Base-by-base conservation (phyloP, 2,329 filamentous ascomycete genomes). In the Claviceps sp. region DNA sequence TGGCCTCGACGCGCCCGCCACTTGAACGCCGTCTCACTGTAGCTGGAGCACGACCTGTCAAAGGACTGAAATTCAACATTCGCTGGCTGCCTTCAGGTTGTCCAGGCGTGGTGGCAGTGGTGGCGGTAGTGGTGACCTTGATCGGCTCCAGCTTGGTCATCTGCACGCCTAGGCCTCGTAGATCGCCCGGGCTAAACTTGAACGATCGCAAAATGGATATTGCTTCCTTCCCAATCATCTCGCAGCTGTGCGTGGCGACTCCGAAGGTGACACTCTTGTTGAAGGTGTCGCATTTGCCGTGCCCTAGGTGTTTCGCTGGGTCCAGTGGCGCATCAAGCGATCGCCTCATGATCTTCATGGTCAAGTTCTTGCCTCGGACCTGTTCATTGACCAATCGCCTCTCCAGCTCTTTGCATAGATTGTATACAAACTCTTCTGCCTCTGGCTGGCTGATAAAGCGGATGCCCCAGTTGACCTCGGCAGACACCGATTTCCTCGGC, bases 381-480 rank as follows among this genome's bases (percentile, higher is more conserved):
- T 83, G 77, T 63, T 96, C 89, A 57, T 89, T 87, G 22, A 89
- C 63, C 18, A 98, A 70, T 1, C 93, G 79, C 52, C 83, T 84
- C 59, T 90, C 83, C 6, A 98, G 71, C 66, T 98, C 93, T 52
- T 84, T 84, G 62, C 87, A 93, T 0, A 98, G 72, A 57, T 87
- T 93, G 55, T 81, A 73, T 34, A 97, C 77, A 64, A 98, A 98
- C 57, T 94, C 88, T 54, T 97, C 91, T 0, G 89, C 90, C 67
- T 98, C 91, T n/a, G 80, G 77, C 62, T 96, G 89, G 54, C 78
- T 94, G 58, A 93, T 81, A 63, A 98, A 98, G 5, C 93, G 83
- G 52, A 98, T 95, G 2, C 94, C 93, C 93, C 93, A 98, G 61
- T 93, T 98, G 56, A 98, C 89, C 65, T 98, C 93, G 1, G 91